A percentile compares a stretch with the other conserved stretches of the same genome.
phyloP scores from a whole-genome alignment of 331 rosid species.

The Quercus tomentella region DNA sequence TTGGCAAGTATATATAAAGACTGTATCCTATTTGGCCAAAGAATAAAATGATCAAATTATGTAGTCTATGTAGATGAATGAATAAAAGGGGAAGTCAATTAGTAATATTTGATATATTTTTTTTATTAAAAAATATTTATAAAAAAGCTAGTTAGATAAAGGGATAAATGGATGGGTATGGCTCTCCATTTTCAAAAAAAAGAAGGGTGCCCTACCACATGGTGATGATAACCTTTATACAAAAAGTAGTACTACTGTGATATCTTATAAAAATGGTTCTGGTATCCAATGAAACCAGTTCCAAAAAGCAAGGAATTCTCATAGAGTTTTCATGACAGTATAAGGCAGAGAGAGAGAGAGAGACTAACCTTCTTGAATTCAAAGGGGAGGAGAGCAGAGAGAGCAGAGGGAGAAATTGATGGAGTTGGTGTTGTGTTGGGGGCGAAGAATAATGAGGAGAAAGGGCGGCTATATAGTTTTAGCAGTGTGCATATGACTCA shows the following conservation, averaged over 20 bases:
- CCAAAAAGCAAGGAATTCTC: neutral
- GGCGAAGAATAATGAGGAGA: neutral
- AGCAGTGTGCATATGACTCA: neutral
- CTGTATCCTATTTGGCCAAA: too few species aligned
- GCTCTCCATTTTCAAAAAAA: neutral
- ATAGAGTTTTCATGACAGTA: neutral
- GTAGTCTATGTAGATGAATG: too few species aligned
- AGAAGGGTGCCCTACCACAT: neutral
- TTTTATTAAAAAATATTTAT: too few species aligned
- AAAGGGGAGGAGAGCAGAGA: conserved; percentile 5
- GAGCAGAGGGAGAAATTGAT: neutral
- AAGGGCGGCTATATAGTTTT: conserved; percentile 1
- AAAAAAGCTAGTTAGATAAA: neutral
- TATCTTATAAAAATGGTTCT: neutral
- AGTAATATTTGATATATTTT: too few species aligned
- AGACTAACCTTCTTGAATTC: conserved; percentile 8
- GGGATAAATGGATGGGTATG: neutral
- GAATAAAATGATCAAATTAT: too few species aligned
- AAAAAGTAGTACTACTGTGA: neutral
- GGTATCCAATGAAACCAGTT: conserved; percentile 12
- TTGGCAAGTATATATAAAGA: too few species aligned
- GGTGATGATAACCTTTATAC: neutral
- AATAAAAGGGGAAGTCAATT: too few species aligned
- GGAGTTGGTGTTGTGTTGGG: neutral
- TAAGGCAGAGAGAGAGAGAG: neutral